Evolutionary conservation across 371 early-diverging fungal species (phyloP).

Genomic region (Dichotomocladium elegans): DNA sequence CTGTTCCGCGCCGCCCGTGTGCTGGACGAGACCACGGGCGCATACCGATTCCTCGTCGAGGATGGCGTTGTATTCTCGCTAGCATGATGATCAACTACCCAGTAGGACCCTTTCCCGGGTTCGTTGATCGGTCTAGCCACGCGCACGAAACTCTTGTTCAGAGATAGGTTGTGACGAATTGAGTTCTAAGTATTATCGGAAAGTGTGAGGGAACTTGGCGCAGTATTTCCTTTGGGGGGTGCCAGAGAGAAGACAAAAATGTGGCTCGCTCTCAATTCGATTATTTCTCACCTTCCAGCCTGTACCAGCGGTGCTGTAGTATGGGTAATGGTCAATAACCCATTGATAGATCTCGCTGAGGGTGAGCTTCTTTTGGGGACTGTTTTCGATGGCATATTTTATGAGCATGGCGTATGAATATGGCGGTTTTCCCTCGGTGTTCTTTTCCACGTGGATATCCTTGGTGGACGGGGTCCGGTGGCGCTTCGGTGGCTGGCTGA

Average conservation of each 20-base stretch:
- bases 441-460: conserved; percentile 27
- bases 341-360: conserved; percentile 87
- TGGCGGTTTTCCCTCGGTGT: conserved; percentile 65
- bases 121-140: conserved; percentile 87
- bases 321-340: conserved; percentile 73
- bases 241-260: no score
- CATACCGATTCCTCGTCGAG: no score
- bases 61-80: no score
- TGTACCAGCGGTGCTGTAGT: conserved; percentile 66
- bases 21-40: no score
- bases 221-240: no score
- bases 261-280: neutral
- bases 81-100: conserved; percentile 73
- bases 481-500: no score
- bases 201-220: no score
- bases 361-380: conserved; percentile 70
- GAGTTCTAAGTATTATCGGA: conserved; percentile 91
- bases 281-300: conserved; percentile 79
- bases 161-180: conserved; percentile 95
- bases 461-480: conserved; percentile 14
- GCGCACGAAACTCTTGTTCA: conserved; percentile 92
- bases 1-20: no score
- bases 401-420: conserved; percentile 90
- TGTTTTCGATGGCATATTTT: conserved; percentile 77
- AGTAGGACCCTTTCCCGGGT: conserved; percentile 96